Conservation (phyloP, 441 rosid genomes). For the Lepidium campestre region DNA sequence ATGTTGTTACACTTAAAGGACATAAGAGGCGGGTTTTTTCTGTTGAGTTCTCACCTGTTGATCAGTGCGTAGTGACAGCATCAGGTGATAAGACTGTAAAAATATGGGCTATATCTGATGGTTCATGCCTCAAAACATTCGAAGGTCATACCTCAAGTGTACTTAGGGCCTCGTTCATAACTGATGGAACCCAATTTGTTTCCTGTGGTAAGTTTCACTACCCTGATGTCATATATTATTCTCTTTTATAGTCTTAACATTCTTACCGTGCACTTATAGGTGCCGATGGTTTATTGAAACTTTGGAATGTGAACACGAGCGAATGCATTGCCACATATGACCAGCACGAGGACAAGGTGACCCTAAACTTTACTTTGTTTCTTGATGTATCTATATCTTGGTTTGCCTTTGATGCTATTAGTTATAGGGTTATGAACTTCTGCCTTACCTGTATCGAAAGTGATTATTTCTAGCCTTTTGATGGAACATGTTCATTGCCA, state of each 20-base stretch:
- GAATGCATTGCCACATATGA: slow-evolving; percentile 91
- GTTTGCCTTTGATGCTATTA: neutral
- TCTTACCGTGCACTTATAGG: slow-evolving; percentile 37
- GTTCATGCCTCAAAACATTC: slow-evolving; percentile 92
- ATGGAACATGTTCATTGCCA: neutral
- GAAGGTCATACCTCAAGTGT: slow-evolving; percentile 97
- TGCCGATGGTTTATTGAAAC: slow-evolving; percentile 91
- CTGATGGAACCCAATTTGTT: slow-evolving; percentile 86
- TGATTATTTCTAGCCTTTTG: neutral
- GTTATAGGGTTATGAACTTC: neutral
- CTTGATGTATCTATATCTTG: neutral
- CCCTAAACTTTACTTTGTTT: slow-evolving; percentile 7
- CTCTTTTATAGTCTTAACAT: neutral
- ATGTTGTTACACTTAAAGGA: slow-evolving; percentile 70
- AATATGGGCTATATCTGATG: slow-evolving; percentile 90
- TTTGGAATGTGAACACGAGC: slow-evolving; percentile 80
- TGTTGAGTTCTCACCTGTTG: slow-evolving; percentile 93
- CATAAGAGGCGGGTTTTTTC: slow-evolving; percentile 96
- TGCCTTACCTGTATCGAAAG: neutral
- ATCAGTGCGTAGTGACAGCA: slow-evolving; percentile 92
- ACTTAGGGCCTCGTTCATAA: slow-evolving; percentile 77
- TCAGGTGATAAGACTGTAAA: slow-evolving; percentile 92
- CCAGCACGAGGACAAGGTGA: slow-evolving; percentile 91
- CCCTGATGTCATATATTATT: neutral
- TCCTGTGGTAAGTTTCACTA: slow-evolving; percentile 67